Evolutionary conservation across 306 rosid genomes (phyloP).

Genomic region (Quercus glauca): DNA sequence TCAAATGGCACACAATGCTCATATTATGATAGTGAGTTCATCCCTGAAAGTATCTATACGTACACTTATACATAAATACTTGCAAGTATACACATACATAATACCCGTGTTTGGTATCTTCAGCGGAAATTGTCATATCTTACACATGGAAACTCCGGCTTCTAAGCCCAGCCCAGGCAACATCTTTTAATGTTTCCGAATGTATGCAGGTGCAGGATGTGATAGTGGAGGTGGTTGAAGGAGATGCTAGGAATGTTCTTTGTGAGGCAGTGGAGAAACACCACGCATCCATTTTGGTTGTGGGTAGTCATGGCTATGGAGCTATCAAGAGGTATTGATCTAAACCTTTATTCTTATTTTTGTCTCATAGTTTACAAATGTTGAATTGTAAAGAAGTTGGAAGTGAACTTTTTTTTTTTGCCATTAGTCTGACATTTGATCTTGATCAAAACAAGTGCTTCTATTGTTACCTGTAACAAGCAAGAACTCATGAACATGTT

Average conservation of each 20-base stretch:
- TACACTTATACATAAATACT: too few species aligned
- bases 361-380: background rate
- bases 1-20: background rate
- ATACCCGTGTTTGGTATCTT: background rate
- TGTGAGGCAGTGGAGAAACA: slow-evolving; percentile 68
- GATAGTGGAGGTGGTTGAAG: slow-evolving; percentile 53
- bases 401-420: background rate
- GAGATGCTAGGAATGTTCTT: slow-evolving; percentile 74
- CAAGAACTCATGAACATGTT: too few species aligned
- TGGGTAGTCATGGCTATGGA: slow-evolving; percentile 85
- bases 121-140: background rate
- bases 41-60: background rate
- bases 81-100: background rate
- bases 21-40: background rate
- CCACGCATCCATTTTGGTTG: slow-evolving; percentile 67
- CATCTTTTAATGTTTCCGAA: background rate
- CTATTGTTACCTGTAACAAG: background rate
- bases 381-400: background rate
- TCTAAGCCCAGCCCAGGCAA: background rate
- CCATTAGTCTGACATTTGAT: background rate
- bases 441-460: background rate
- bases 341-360: background rate
- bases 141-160: background rate
- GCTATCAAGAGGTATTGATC: slow-evolving; percentile 55
- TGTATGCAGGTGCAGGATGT: slow-evolving; percentile 36